Base-by-base conservation (phyloP, 2,329 filamentous ascomycete genomes). In the Catunica adiposa region DNA sequence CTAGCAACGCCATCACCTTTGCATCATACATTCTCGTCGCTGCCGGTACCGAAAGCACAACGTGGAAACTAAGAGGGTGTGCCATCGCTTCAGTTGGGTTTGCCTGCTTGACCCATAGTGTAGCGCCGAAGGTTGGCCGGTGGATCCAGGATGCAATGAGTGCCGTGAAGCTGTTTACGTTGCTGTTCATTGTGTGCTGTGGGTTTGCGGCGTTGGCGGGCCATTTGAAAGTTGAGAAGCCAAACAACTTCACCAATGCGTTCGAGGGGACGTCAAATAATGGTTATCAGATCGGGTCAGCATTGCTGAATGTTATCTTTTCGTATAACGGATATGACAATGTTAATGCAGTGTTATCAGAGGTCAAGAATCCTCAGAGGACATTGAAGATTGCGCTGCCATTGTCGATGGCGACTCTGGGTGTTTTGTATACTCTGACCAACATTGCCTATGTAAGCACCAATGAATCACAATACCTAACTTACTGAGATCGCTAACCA, bases 281-380 rank as follows among this genome's bases (percentile, higher is more conserved):
- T 3, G 68, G 70, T 0, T 75, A 74, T 55, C 68, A 73, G 15
- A 70, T 70, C 2, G 73, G 73, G 2, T 78, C 75, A 3, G 77
- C 78, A 0, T 67, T 82, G 8, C 68, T 81, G 2, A 74, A 74
- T 29, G 75, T 80, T 56, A 70, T 80, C 17, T 80, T 80, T 67
- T 76, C 73, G 15, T 82, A 80, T 67, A 78, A 77, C 61, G 78
- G 78, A 3, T 83, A 77, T 77, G 76, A 79, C 61, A 80, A 79
- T 56, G 77, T 77, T 31, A 80, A 80, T 64, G 80, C 80, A 56
- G 78, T 80, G 1, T 66, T 82, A 1, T 69, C 73, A 58, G 79
- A 83, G 62, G 66, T 81, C 34, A 76, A 73, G 60, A 71, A 77
- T 48, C 77, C 77, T 0, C 70, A 68, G 29, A 73, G 72, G 61